A percentile compares a stretch with the other conserved stretches of the same genome.
Evolutionary conservation across 495 filamentous ascomycete species (phyloP).

Genomic region (Mytilinidion resinicola): DNA sequence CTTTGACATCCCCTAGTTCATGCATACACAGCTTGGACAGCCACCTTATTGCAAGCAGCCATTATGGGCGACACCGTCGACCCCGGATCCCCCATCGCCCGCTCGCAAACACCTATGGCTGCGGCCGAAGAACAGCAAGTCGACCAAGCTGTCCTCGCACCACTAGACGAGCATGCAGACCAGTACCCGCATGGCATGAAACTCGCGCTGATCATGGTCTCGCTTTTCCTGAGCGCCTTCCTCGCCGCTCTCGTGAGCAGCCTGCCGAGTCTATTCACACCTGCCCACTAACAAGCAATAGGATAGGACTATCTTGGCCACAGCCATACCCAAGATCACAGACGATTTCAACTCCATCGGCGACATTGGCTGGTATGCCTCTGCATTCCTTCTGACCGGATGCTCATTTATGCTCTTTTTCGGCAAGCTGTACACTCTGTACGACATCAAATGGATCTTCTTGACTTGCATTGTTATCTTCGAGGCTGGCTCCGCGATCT

Average conservation of each 20-base stretch:
- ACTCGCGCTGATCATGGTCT: conserved; percentile 36
- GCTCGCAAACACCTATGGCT: no score
- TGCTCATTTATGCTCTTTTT: conserved; percentile 64
- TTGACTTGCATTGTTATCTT: conserved; percentile 67
- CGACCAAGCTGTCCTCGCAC: no score
- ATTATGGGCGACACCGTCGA: no score
- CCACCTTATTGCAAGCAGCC: no score
- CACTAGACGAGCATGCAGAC: no score
- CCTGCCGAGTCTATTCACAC: background rate
- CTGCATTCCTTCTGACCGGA: conserved; percentile 24
- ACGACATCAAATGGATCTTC: conserved; percentile 63
- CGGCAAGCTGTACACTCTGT: conserved; percentile 77
- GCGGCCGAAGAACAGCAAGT: no score
- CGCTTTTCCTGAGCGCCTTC: conserved; percentile 31
- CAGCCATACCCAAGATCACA: conserved; percentile 28
- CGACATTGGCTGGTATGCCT: conserved; percentile 29
- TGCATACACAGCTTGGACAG: no score
- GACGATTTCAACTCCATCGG: conserved; percentile 26
- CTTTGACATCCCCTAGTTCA: no score
- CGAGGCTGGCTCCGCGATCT: conserved; percentile 74
- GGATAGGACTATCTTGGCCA: conserved; percentile 27
- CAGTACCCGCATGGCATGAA: conserved; percentile 35
- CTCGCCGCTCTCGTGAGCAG: conserved; percentile 20
- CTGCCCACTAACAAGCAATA: background rate
- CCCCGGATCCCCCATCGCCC: no score